phyloP scores from a whole-genome alignment of 192 early-diverging fungal genomes.

The Mortierella hygrophila region DNA sequence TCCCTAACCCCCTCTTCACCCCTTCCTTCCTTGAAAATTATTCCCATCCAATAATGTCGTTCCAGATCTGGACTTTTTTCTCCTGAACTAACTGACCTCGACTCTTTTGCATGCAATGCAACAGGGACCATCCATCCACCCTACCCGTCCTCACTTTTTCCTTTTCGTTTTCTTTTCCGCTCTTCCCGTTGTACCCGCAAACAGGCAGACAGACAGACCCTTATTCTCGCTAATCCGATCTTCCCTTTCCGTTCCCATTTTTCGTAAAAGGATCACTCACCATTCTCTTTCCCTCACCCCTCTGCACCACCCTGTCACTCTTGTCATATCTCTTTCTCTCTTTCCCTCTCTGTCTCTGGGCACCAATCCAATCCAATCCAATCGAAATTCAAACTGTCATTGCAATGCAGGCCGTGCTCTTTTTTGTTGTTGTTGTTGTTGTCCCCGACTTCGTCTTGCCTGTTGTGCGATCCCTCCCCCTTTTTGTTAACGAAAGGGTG shows the following conservation, averaged over 20 bases:
- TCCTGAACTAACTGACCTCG: neutral
- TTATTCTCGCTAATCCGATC: neutral
- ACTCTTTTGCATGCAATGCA: slow-evolving; percentile 13
- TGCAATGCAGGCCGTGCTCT: too few relatives aligned
- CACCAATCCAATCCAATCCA: neutral
- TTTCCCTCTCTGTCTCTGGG: neutral
- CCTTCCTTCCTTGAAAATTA: neutral
- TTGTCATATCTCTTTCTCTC: neutral
- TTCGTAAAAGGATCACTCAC: neutral
- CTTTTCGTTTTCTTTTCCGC: neutral
- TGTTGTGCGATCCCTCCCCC: too few relatives aligned
- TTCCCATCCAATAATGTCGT: slow-evolving; percentile 17
- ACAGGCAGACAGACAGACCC: neutral
- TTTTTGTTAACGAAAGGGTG: too few relatives aligned
- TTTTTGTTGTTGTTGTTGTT: too few relatives aligned
- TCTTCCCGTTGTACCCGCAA: neutral
- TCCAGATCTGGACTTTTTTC: neutral
- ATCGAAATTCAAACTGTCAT: neutral
- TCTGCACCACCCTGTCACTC: neutral
- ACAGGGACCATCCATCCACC: neutral
- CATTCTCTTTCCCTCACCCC: too few relatives aligned
- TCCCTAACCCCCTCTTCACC: neutral
- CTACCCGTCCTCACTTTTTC: neutral
- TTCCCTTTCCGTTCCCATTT: neutral
- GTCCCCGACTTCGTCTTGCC: too few relatives aligned